These are phyloP conservation scores for Hericium rajendrae DNA, from an alignment of 768 basidiomycete genomes.

Conservation along the genomic window DNA sequence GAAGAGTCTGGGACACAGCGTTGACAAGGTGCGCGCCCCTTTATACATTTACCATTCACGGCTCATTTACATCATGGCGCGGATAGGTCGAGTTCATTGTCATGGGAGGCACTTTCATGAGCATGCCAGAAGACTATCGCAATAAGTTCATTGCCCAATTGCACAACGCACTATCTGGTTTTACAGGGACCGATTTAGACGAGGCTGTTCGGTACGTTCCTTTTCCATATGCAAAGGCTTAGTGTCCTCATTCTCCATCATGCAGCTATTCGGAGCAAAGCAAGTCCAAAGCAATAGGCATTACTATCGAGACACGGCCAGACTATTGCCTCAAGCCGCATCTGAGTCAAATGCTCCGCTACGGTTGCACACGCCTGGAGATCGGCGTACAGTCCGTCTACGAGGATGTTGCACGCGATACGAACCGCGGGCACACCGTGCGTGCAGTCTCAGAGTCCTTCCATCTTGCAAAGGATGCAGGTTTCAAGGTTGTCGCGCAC, in stretches of 20 bases:
- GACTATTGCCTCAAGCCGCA: slow-evolving; percentile 98
- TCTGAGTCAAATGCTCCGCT: slow-evolving; percentile 96
- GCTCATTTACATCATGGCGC: background rate
- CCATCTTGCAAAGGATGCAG: slow-evolving; percentile 96
- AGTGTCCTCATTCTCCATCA: background rate
- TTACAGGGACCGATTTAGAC: slow-evolving; percentile 87
- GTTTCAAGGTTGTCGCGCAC: slow-evolving; percentile 99
- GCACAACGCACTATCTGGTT: slow-evolving; percentile 94
- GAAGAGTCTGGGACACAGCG: slow-evolving; percentile 90
- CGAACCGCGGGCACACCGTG: slow-evolving; percentile 97
- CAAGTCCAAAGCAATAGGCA: slow-evolving; percentile 97
- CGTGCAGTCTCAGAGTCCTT: slow-evolving; percentile 95
- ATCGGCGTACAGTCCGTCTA: slow-evolving; percentile 99
- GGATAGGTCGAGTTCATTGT: slow-evolving; percentile 78
- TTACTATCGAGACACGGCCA: slow-evolving; percentile 97
- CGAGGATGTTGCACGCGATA: slow-evolving; percentile 97
- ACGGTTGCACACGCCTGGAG: slow-evolving; percentile 96
- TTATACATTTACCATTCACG: background rate
- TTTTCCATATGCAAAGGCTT: background rate
- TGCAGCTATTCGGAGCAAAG: slow-evolving; percentile 90
- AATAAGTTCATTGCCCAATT: slow-evolving; percentile 90
- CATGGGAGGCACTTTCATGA: slow-evolving; percentile 99
- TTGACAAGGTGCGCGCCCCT: slow-evolving; percentile 69
- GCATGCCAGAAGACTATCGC: slow-evolving; percentile 96
- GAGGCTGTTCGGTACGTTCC: slow-evolving; percentile 75